Conservation (phyloP, 176 grass and related monocot species). For the Oropetium thomaeum region DNA sequence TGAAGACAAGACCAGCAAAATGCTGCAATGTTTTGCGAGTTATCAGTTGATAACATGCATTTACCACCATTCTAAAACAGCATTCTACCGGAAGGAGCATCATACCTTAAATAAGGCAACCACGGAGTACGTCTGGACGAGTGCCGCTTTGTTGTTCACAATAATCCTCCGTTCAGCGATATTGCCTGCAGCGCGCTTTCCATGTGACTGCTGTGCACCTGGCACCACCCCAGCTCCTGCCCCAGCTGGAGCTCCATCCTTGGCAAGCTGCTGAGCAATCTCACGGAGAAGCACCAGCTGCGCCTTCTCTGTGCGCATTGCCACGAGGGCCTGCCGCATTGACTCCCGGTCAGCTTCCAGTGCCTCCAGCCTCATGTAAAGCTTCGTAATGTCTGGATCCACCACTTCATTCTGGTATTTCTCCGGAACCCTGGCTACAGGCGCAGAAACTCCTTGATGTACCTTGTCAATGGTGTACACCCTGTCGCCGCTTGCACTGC, state of each 20-base stretch:
- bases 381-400: constrained; percentile 80
- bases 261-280: constrained; percentile 87
- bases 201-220: background rate
- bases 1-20: background rate
- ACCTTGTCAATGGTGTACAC: constrained; percentile 87
- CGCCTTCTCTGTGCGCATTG: constrained; percentile 86
- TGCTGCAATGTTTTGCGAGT: background rate
- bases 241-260: constrained; percentile 41
- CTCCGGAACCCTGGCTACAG: constrained; percentile 46
- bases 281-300: constrained; percentile 82
- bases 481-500: constrained; percentile 45
- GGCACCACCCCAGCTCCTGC: constrained; percentile 16
- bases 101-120: constrained; percentile 61
- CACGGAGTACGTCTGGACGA: constrained; percentile 41
- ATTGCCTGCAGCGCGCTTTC: constrained; percentile 27
- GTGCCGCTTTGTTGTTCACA: constrained; percentile 37
- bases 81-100: constrained; percentile 4
- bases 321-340: constrained; percentile 80
- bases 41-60: constrained; percentile 13
- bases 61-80: background rate
- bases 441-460: constrained; percentile 37
- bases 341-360: constrained; percentile 92
- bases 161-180: constrained; percentile 30
- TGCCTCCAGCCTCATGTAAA: constrained; percentile 76
- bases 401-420: constrained; percentile 16